Percentiles rank a stretch among this genome's conserved stretches.
Evolutionary conservation across 352 stramenopile species (phyloP).

Genomic region (Porosira glacialis): DNA sequence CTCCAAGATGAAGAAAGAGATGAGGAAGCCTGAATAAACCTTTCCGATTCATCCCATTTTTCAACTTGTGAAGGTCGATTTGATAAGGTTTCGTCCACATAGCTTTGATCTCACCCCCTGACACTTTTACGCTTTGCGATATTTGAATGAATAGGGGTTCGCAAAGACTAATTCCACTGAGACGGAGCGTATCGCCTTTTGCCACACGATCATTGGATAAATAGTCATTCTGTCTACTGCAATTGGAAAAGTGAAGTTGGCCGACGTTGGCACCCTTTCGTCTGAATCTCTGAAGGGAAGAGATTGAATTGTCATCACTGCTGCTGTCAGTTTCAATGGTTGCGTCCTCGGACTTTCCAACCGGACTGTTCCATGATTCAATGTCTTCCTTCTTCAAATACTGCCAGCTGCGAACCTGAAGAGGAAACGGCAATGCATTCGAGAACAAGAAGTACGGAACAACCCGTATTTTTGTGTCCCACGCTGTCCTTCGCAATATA

Average conservation of each 20-base stretch:
- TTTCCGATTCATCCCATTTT: constrained; percentile 26
- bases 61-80: constrained; percentile 31
- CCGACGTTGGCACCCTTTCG: constrained; percentile 3
- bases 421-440: constrained; percentile 44
- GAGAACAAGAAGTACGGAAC: constrained; percentile 40
- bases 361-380: constrained; percentile 11
- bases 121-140: constrained; percentile 24
- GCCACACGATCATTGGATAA: constrained; percentile 18
- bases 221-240: constrained; percentile 6
- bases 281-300: too few relatives aligned
- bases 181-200: constrained; percentile 27
- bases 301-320: constrained; percentile 2
- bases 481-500: constrained; percentile 38
- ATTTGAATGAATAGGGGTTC: constrained; percentile 40
- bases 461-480: constrained; percentile 34
- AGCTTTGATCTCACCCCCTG: constrained; percentile 1
- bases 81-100: constrained; percentile 30
- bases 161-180: constrained; percentile 44
- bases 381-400: constrained; percentile 13
- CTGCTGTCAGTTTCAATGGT: neutral
- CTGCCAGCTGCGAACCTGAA: constrained; percentile 43
- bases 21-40: constrained; percentile 15
- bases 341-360: too few relatives aligned
- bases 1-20: constrained; percentile 35
- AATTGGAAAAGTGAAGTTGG: constrained; percentile 22